These are phyloP conservation scores for Yamadazyma diospyri DNA, from an alignment of 1,139 yeast species.

Conservation along the genomic window DNA sequence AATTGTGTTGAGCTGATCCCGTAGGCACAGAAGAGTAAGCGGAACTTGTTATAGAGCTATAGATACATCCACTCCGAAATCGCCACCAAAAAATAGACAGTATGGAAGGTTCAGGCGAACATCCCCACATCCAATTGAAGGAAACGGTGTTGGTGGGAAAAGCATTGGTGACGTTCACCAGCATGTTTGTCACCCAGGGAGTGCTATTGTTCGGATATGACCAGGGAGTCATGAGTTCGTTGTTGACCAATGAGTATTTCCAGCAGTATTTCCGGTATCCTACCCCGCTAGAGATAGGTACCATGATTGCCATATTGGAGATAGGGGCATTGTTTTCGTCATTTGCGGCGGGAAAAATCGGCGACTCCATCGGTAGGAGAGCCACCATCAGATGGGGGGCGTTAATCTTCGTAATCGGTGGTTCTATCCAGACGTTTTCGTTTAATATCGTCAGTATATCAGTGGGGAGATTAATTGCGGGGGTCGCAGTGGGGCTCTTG, in stretches of 20 bases:
- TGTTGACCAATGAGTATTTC: slow-evolving; percentile 67
- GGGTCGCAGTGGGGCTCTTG: slow-evolving; percentile 84
- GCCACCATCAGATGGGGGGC: slow-evolving; percentile 82
- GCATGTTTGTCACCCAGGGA: slow-evolving; percentile 56
- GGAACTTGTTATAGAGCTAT: too few species aligned
- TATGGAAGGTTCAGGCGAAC: too few species aligned
- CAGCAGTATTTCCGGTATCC: slow-evolving; percentile 71
- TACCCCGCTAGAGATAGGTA: slow-evolving; percentile 45
- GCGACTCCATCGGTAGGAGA: slow-evolving; percentile 79
- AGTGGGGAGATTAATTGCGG: slow-evolving; percentile 75
- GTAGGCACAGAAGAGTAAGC: too few species aligned
- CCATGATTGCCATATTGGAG: slow-evolving; percentile 52
- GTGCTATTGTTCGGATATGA: slow-evolving; percentile 62
- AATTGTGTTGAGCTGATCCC: too few species aligned
- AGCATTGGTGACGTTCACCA: slow-evolving; percentile 52
- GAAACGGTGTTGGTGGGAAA: slow-evolving; percentile 49
- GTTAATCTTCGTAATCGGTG: slow-evolving; percentile 76
- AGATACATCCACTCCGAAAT: too few species aligned
- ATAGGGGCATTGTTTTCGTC: slow-evolving; percentile 83
- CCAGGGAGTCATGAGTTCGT: slow-evolving; percentile 59
- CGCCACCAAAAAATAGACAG: too few species aligned
- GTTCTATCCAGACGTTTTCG: slow-evolving; percentile 62
- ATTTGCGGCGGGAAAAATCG: slow-evolving; percentile 68
- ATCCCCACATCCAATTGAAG: slow-evolving; percentile 33
- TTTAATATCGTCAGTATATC: slow-evolving; percentile 48